These are phyloP conservation scores for Leccinum huronense DNA, from an alignment of 1,284 basidiomycete genomes.

Conservation along the genomic window DNA sequence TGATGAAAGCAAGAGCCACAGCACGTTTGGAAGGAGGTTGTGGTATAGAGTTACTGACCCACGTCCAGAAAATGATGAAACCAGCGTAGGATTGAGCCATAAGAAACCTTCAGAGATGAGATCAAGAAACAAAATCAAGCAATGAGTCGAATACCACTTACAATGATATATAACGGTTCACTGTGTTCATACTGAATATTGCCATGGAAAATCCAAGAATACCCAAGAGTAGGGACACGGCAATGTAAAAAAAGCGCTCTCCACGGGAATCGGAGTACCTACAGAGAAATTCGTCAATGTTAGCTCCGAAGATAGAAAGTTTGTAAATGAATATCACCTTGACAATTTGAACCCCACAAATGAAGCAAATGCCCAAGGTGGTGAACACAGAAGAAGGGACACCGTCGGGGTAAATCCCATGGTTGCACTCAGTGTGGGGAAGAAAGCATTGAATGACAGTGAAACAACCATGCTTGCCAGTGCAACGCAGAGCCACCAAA, in stretches of 20 bases:
- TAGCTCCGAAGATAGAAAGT: conserved; percentile 16
- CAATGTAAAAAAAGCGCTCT: conserved; percentile 68
- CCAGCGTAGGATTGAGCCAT: conserved; percentile 75
- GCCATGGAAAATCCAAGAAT: conserved; percentile 76
- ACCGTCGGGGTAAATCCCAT: conserved; percentile 54
- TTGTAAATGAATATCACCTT: conserved; percentile 30
- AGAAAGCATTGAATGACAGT: conserved; percentile 60
- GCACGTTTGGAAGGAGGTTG: conserved; percentile 71
- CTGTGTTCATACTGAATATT: conserved; percentile 63
- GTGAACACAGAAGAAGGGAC: conserved; percentile 59
- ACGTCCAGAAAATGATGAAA: conserved; percentile 68
- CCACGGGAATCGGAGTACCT: conserved; percentile 71
- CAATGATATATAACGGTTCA: conserved; percentile 70
- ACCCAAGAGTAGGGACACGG: conserved; percentile 52
- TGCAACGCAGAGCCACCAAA: conserved; percentile 54
- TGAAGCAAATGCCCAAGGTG: conserved; percentile 61
- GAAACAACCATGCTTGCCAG: conserved; percentile 49
- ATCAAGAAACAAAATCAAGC: neutral
- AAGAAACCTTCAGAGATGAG: conserved; percentile 52
- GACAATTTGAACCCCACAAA: conserved; percentile 42
- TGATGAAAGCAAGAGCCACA: conserved; percentile 73
- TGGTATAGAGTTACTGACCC: conserved; percentile 69
- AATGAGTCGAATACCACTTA: conserved; percentile 33
- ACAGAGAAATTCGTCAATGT: neutral
- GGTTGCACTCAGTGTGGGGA: conserved; percentile 54